These are phyloP conservation scores for Candolleomyces eurysporus DNA, from an alignment of 768 basidiomycete species.

Conservation along the genomic window DNA sequence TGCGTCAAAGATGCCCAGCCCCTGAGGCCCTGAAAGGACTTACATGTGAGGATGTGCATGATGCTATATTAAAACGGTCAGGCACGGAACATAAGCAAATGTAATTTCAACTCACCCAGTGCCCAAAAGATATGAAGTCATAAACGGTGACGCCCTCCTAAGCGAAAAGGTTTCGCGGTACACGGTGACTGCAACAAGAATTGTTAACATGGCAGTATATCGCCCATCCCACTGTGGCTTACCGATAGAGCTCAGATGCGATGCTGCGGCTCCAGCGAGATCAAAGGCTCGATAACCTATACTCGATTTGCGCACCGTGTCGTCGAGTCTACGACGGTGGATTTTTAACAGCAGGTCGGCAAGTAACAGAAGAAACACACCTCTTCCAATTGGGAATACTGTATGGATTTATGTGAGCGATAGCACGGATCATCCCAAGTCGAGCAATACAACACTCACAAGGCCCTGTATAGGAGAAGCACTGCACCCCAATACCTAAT, in stretches of 20 bases:
- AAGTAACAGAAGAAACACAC: constrained; percentile 33
- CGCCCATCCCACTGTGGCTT: constrained; percentile 13
- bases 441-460: constrained; percentile 48
- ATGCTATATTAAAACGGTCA: constrained; percentile 42
- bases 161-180: constrained; percentile 64
- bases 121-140: constrained; percentile 67
- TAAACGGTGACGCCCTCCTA: constrained; percentile 58
- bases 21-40: constrained; percentile 19
- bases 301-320: constrained; percentile 44
- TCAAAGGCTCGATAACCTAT: constrained; percentile 68
- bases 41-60: constrained; percentile 77
- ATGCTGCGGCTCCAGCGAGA: constrained; percentile 70
- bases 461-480: constrained; percentile 72
- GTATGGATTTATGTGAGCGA: constrained; percentile 1
- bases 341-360: constrained; percentile 7
- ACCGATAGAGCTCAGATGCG: constrained; percentile 68
- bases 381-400: constrained; percentile 76
- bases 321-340: constrained; percentile 31
- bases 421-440: not conserved
- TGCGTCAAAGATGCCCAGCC: constrained; percentile 12
- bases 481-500: constrained; percentile 77
- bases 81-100: too few species aligned
- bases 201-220: not conserved
- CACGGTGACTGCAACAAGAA: constrained; percentile 43
- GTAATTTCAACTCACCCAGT: constrained; percentile 53